phyloP scores from a whole-genome alignment of 345 rosid genomes.

The Mallotus nudiflorus region DNA sequence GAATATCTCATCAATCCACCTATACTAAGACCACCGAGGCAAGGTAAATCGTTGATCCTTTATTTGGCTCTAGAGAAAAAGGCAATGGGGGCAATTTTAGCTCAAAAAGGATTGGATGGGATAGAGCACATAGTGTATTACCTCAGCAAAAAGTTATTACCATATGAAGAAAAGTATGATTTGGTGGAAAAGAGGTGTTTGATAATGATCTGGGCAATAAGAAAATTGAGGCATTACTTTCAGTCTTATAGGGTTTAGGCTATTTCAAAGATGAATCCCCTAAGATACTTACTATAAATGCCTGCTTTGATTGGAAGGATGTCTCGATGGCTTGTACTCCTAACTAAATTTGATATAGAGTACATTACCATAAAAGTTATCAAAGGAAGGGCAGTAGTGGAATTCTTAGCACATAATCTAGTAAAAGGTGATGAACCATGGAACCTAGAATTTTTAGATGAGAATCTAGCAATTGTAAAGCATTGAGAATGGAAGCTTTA shows the following conservation, averaged over 20 bases:
- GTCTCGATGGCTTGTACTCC: background rate
- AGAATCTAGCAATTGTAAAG: too few species aligned
- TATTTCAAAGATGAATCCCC: background rate
- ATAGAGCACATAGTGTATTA: background rate
- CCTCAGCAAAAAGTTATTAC: background rate
- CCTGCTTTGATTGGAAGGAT: background rate
- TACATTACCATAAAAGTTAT: background rate
- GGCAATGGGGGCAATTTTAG: background rate
- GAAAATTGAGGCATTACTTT: background rate
- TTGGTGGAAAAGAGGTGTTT: background rate
- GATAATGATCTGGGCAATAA: background rate
- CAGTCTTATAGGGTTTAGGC: too few species aligned
- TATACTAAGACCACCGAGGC: background rate
- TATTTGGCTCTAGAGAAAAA: background rate
- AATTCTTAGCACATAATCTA: background rate
- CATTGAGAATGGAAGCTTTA: background rate
- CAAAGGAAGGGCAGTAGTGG: background rate
- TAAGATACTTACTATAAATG: background rate
- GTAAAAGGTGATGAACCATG: background rate
- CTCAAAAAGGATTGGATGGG: background rate
- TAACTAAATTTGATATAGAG: background rate
- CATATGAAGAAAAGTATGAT: background rate
- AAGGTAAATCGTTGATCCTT: background rate
- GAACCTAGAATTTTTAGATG: background rate
- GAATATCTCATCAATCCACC: background rate